Conservation (phyloP, 2,329 filamentous ascomycete genomes). For the Neocatenulostroma microsporum region DNA sequence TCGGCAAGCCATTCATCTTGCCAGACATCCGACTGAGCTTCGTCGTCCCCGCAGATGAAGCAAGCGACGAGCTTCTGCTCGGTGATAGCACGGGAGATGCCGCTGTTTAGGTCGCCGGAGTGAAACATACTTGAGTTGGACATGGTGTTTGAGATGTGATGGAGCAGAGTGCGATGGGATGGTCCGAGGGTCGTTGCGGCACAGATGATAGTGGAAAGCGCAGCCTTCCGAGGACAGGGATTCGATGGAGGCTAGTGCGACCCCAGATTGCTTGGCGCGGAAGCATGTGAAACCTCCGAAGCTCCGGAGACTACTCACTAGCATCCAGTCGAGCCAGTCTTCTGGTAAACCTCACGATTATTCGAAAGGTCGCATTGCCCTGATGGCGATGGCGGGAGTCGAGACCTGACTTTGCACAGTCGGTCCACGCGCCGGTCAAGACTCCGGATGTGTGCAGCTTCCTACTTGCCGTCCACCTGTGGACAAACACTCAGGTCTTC, state of each 20-base stretch:
- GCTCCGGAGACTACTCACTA: no score
- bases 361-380: no score
- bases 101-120: conserved; percentile 68
- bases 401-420: no score
- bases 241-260: not conserved
- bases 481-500: no score
- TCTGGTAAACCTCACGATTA: no score
- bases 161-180: not conserved
- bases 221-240: not conserved
- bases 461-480: no score
- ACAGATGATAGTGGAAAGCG: not conserved
- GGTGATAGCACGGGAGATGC: conserved; percentile 66
- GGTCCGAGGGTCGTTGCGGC: not conserved
- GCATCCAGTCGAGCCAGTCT: no score
- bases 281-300: conserved; percentile 7
- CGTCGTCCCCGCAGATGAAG: conserved; percentile 65
- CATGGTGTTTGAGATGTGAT: no score
- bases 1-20: conserved; percentile 26
- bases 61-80: conserved; percentile 73
- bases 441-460: no score
- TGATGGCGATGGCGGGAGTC: no score
- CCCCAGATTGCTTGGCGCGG: conserved; percentile 2
- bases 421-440: no score
- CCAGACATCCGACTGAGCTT: conserved; percentile 53
- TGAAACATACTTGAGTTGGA: conserved; percentile 85